phyloP scores from a whole-genome alignment of 768 basidiomycete genomes.

The Pleurotus tuoliensis region DNA sequence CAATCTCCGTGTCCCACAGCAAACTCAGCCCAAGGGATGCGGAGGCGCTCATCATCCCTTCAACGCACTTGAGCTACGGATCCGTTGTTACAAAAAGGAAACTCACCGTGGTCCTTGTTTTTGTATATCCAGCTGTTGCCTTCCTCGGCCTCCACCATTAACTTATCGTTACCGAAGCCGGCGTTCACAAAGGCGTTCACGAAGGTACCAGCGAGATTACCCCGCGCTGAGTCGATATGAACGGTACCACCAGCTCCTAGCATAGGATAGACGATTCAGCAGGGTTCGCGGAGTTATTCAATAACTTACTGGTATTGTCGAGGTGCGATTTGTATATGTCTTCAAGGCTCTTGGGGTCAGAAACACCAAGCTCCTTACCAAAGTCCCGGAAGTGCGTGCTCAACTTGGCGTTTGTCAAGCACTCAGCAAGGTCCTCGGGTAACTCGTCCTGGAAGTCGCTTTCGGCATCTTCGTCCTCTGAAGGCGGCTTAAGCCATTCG shows the following conservation, averaged over 20 bases:
- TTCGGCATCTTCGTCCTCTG: constrained; percentile 48
- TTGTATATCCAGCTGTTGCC: constrained; percentile 99
- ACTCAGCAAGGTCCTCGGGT: constrained; percentile 79
- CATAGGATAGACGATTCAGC: not conserved
- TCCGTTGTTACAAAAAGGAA: not conserved
- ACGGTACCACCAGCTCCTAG: constrained; percentile 63
- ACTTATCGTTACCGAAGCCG: constrained; percentile 96
- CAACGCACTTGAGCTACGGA: no score
- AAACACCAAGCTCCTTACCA: constrained; percentile 89
- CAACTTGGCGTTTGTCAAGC: constrained; percentile 81
- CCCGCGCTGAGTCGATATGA: constrained; percentile 89
- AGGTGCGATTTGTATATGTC: constrained; percentile 98
- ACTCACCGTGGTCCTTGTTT: constrained; percentile 94
- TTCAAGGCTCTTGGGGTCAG: constrained; percentile 87
- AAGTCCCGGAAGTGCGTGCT: constrained; percentile 85
- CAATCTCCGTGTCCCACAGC: constrained; percentile 95
- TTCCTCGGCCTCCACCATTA: constrained; percentile 95
- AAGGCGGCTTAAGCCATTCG: constrained; percentile 76
- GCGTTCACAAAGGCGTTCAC: constrained; percentile 99
- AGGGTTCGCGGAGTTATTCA: not conserved
- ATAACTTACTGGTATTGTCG: constrained; percentile 72
- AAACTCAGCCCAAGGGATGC: constrained; percentile 91
- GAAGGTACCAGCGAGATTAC: constrained; percentile 93
- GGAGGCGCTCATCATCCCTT: constrained; percentile 94
- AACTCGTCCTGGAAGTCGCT: constrained; percentile 60